Conservation (phyloP, 768 basidiomycete species). For the Naganishia randhawae region DNA sequence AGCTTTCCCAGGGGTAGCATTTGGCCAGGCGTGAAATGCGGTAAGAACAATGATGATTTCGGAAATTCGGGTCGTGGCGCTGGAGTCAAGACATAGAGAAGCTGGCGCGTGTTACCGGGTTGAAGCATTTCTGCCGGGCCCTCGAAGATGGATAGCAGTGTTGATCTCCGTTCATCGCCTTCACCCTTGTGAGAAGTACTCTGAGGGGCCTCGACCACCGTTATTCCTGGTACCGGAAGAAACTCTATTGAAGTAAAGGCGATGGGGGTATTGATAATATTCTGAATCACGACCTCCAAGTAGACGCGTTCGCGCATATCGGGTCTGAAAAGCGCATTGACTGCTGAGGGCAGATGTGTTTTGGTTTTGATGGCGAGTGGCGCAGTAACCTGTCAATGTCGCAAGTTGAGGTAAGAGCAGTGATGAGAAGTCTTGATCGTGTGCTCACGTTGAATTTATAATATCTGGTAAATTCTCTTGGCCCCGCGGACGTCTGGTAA, state of each 20-base stretch:
- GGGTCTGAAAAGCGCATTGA: slow-evolving; percentile 64
- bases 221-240: slow-evolving; percentile 48
- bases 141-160: slow-evolving; percentile 55
- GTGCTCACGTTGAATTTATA: slow-evolving; percentile 78
- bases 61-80: slow-evolving; percentile 17
- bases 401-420: background rate
- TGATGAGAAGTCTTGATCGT: slow-evolving; percentile 30
- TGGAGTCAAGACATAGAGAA: slow-evolving; percentile 75
- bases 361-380: slow-evolving; percentile 93
- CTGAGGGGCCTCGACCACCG: slow-evolving; percentile 35
- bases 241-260: slow-evolving; percentile 63
- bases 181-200: slow-evolving; percentile 11
- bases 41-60: slow-evolving; percentile 47
- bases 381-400: slow-evolving; percentile 68
- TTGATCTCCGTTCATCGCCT: slow-evolving; percentile 36
- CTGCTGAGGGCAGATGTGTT: slow-evolving; percentile 71
- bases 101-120: slow-evolving; percentile 80
- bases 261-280: slow-evolving; percentile 78
- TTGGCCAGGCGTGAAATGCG: slow-evolving; percentile 62
- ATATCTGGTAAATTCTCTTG: slow-evolving; percentile 70
- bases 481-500: slow-evolving; percentile 63
- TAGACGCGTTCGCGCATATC: slow-evolving; percentile 75
- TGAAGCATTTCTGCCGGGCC: slow-evolving; percentile 69
- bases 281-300: slow-evolving; percentile 89
- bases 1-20: slow-evolving; percentile 77